Conservation (phyloP, 495 filamentous ascomycete genomes). For the Mytilinidion resinicola region DNA sequence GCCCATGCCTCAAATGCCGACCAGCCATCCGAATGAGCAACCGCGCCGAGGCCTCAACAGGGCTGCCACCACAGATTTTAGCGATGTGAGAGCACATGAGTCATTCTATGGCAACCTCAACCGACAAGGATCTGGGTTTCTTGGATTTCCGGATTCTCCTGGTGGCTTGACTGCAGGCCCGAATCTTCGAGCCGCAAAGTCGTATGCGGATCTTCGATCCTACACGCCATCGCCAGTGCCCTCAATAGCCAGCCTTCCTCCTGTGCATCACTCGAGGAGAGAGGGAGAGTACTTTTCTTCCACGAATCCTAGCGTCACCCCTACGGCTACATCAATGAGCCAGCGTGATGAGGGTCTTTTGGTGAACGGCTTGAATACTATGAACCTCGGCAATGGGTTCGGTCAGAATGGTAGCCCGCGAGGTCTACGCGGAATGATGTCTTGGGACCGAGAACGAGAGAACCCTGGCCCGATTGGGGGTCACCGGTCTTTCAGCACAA, state of each 20-base stretch:
- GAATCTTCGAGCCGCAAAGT: constrained; percentile 92
- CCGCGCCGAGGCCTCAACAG: constrained; percentile 78
- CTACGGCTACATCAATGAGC: constrained; percentile 60
- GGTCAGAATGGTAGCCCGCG: constrained; percentile 54
- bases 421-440: constrained; percentile 60
- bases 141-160: constrained; percentile 81
- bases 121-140: constrained; percentile 63
- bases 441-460: constrained; percentile 57
- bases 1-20: constrained; percentile 52
- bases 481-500: constrained; percentile 67
- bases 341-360: constrained; percentile 61
- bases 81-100: constrained; percentile 70
- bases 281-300: constrained; percentile 34
- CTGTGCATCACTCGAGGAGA: constrained; percentile 24
- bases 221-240: constrained; percentile 91
- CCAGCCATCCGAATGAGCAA: constrained; percentile 62
- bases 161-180: constrained; percentile 53
- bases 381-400: constrained; percentile 58
- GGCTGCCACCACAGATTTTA: constrained; percentile 97
- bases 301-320: constrained; percentile 68
- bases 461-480: constrained; percentile 78
- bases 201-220: constrained; percentile 89
- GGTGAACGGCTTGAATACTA: constrained; percentile 59
- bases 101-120: constrained; percentile 68
- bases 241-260: constrained; percentile 82